Percentiles rank a stretch among this genome's conserved stretches.
phyloP scores from a whole-genome alignment of 345 rosid species.

The Litchi chinensis region DNA sequence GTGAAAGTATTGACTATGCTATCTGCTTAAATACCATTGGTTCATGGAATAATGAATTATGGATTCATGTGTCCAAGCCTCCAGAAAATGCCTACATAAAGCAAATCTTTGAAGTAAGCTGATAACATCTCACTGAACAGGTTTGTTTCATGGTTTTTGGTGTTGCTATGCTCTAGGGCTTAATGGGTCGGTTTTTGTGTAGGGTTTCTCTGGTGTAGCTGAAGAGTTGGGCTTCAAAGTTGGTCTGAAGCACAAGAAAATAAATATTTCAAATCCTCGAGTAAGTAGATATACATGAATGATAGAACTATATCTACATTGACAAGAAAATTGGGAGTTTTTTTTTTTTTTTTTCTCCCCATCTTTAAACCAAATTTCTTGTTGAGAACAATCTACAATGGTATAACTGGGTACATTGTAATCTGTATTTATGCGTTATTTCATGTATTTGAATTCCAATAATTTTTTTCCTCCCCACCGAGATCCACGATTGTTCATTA shows the following conservation, averaged over 20 bases:
- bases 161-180: conserved; percentile 22
- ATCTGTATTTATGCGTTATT: not conserved
- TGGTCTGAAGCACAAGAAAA: conserved; percentile 94
- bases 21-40: conserved; percentile 96
- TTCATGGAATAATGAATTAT: conserved; percentile 70
- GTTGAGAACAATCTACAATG: not conserved
- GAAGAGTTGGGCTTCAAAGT: conserved; percentile 75
- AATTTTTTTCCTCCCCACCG: too few species aligned
- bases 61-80: conserved; percentile 93
- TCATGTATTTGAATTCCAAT: not conserved
- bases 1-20: conserved; percentile 97
- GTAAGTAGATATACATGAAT: conserved; percentile 50
- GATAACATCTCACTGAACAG: conserved; percentile 1
- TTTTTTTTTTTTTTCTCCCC: not conserved
- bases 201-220: conserved; percentile 88
- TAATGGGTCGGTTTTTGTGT: conserved; percentile 29
- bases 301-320: conserved; percentile 6
- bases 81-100: conserved; percentile 87
- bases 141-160: conserved; percentile 18
- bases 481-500: not conserved
- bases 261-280: conserved; percentile 92
- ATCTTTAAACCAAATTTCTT: not conserved
- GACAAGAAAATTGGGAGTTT: not conserved
- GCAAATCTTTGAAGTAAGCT: conserved; percentile 87
- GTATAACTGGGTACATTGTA: not conserved